Percentiles rank a stretch among this genome's conserved stretches.
These are phyloP conservation scores for Aspergillus sp. DNA, from an alignment of 2,329 filamentous ascomycete genomes.

Conservation along the genomic window DNA sequence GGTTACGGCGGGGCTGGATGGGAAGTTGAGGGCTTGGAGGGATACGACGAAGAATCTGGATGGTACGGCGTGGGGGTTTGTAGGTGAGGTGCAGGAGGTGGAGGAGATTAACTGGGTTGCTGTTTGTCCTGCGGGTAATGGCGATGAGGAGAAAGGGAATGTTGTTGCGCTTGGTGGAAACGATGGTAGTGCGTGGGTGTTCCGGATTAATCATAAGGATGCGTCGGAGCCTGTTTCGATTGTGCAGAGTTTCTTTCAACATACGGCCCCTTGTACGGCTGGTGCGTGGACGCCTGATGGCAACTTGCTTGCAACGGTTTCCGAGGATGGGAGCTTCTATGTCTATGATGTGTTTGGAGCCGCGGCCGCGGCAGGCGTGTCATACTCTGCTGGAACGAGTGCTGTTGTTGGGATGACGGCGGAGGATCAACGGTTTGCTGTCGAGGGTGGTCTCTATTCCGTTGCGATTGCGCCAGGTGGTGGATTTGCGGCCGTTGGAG, in stretches of 20 bases:
- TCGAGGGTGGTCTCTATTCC: constrained; percentile 88
- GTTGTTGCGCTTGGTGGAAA: constrained; percentile 82
- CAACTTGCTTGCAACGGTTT: constrained; percentile 79
- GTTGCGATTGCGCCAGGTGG: constrained; percentile 80
- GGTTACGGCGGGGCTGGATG: constrained; percentile 85
- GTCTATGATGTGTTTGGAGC: constrained; percentile 90
- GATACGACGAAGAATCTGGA: constrained; percentile 47
- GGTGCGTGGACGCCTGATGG: constrained; percentile 90
- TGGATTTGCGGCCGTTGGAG: constrained; percentile 79
- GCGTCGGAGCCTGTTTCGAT: constrained; percentile 68
- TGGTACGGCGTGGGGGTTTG: constrained; percentile 60
- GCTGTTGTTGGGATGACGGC: constrained; percentile 75
- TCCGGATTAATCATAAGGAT: constrained; percentile 73
- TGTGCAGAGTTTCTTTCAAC: constrained; percentile 87
- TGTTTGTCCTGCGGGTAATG: constrained; percentile 65
- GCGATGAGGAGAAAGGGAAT: constrained; percentile 63
- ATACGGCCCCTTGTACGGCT: constrained; percentile 81
- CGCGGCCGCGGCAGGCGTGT: constrained; percentile 65
- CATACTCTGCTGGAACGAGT: constrained; percentile 56
- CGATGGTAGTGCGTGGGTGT: constrained; percentile 95
- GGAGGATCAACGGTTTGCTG: constrained; percentile 83
- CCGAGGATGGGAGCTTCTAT: constrained; percentile 83
- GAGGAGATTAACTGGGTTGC: constrained; percentile 92
- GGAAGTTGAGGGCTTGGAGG: constrained; percentile 71
- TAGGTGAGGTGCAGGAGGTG: constrained; percentile 82